Evolutionary conservation across 106 monocot genomes (phyloP).

Genomic region (Allium fistulosum): DNA sequence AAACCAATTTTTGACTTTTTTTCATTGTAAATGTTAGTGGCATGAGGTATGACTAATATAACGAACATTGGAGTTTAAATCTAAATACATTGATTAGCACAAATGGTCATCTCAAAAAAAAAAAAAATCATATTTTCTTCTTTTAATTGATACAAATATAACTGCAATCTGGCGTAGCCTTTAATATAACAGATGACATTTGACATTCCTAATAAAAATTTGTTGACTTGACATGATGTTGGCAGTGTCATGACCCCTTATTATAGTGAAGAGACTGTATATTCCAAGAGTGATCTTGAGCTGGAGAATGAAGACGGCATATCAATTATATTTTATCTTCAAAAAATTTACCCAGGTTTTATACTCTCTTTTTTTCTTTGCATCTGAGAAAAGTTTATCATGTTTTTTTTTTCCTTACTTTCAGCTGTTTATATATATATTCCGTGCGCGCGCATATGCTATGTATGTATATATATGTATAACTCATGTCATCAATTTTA

Average conservation of each 20-base stretch:
- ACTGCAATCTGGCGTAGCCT: too few species aligned
- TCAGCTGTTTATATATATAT: not conserved
- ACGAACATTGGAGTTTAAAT: too few species aligned
- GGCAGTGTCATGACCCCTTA: constrained; percentile 98
- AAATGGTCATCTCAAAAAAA: too few species aligned
- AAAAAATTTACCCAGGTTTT: constrained; percentile 96
- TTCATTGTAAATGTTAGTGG: too few species aligned
- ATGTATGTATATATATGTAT: too few species aligned
- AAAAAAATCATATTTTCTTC: too few species aligned
- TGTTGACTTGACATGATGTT: constrained; percentile 1
- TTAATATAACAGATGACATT: too few species aligned
- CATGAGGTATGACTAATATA: too few species aligned
- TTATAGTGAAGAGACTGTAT: constrained; percentile 95
- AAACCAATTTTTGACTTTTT: too few species aligned
- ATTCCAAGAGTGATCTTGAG: constrained; percentile 92
- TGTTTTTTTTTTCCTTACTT: not conserved
- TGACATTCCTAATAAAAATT: not conserved
- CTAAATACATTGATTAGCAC: too few species aligned
- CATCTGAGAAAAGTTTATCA: not conserved
- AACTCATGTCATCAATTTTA: constrained; percentile 10
- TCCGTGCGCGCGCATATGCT: too few species aligned
- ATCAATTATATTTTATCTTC: constrained; percentile 92
- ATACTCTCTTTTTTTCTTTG: constrained; percentile 2
- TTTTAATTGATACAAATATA: too few species aligned
- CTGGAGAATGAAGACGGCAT: constrained; percentile 99